Conservation (phyloP, 129 eudicot species). For the Helichrysum umbraculigerum region DNA sequence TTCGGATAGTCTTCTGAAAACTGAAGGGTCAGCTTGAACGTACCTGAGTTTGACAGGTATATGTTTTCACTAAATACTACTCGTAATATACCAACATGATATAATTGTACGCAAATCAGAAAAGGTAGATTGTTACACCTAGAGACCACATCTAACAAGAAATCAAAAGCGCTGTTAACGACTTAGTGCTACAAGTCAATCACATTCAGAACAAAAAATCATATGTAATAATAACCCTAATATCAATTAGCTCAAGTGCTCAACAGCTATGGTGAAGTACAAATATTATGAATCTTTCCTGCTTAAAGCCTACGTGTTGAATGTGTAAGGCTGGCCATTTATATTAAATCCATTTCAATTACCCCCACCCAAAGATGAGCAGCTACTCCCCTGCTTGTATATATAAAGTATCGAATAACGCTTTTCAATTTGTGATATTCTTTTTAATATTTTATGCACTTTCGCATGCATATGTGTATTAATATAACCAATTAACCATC, state of each 20-base stretch:
- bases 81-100: not conserved
- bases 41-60: conserved; percentile 42
- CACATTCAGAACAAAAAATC: conserved; percentile 18
- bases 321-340: not conserved
- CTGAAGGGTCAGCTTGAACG: conserved; percentile 78
- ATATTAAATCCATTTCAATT: not conserved
- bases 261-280: not conserved
- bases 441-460: not conserved
- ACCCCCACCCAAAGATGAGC: not conserved
- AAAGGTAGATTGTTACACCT: conserved; percentile 3
- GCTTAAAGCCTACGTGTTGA: conserved; percentile 14
- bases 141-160: conserved; percentile 18
- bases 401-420: not conserved
- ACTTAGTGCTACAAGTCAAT: not conserved
- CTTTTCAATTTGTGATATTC: not conserved
- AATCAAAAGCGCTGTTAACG: not conserved
- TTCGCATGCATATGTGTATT: not conserved
- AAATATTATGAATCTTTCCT: not conserved
- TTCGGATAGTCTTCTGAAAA: conserved; percentile 70
- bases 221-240: conserved; percentile 8
- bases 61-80: conserved; percentile 13
- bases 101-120: not conserved
- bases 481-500: too few relatives aligned
- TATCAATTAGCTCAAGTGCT: not conserved
- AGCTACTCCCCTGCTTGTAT: not conserved